A percentile compares a stretch with the other conserved stretches of the same genome.
Conservation (phyloP, 163 green algal genomes). For the Chlamydomonas reinhardtii region DNA sequence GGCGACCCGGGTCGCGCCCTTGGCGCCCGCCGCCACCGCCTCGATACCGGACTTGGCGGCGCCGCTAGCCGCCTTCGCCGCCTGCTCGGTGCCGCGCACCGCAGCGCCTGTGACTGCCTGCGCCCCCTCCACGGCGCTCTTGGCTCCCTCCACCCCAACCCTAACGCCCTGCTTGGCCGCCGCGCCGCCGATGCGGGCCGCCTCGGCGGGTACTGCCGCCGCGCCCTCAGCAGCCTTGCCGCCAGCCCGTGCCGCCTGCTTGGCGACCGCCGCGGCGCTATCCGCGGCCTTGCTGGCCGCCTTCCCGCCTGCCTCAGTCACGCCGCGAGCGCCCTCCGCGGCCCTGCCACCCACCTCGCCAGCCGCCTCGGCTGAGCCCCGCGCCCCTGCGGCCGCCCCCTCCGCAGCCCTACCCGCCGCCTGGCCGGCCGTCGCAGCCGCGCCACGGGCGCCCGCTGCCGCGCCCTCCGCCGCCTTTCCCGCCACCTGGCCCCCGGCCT, state of each 20-base stretch:
- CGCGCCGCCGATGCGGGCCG: neutral
- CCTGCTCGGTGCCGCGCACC: neutral
- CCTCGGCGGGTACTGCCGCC: neutral
- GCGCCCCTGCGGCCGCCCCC: neutral
- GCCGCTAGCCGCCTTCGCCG: neutral
- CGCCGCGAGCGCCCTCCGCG: neutral
- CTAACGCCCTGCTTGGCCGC: neutral
- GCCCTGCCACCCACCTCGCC: neutral
- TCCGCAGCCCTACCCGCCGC: neutral
- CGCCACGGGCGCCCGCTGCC: neutral
- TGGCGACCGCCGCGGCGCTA: neutral
- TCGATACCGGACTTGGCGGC: neutral
- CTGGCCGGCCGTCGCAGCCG: neutral
- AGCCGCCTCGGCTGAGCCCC: neutral
- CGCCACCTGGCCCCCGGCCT: neutral
- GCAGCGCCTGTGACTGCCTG: neutral
- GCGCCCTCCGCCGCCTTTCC: neutral
- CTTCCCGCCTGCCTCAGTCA: neutral
- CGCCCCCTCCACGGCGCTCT: neutral
- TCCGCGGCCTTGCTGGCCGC: neutral
- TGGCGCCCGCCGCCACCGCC: neutral
- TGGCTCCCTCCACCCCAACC: neutral
- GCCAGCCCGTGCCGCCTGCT: neutral
- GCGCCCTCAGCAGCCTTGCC: conserved; percentile 4
- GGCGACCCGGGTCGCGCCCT: neutral